phyloP scores from a whole-genome alignment of 2,329 filamentous ascomycete species.

The Chaetoscypha palmicola region DNA sequence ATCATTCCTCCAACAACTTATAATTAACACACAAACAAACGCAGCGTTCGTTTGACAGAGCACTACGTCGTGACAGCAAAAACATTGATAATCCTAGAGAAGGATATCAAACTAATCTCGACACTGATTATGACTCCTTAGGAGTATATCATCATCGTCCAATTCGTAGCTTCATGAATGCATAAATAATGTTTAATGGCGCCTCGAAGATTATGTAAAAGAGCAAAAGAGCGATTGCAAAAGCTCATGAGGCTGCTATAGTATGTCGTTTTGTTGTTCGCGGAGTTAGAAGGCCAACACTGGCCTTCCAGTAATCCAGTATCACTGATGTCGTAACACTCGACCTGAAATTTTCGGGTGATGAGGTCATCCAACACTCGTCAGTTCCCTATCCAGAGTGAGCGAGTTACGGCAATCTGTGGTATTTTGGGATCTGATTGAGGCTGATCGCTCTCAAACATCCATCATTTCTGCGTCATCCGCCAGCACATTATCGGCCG shows the following conservation, averaged over 20 bases:
- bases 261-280: constrained; percentile 17
- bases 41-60: background rate
- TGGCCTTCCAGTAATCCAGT: too few species aligned
- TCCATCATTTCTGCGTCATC: constrained; percentile 34
- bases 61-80: background rate
- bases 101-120: background rate
- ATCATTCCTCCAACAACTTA: background rate
- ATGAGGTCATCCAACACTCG: constrained; percentile 24
- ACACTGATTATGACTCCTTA: constrained; percentile 8
- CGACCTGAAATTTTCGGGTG: constrained; percentile 17
- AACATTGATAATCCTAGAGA: background rate
- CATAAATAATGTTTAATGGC: constrained; percentile 18
- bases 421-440: constrained; percentile 16
- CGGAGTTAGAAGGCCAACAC: too few species aligned
- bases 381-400: constrained; percentile 27
- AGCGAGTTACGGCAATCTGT: constrained; percentile 17
- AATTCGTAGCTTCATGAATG: constrained; percentile 27
- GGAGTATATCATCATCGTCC: constrained; percentile 19
- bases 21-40: constrained; percentile 1
- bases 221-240: constrained; percentile 13
- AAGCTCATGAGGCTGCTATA: constrained; percentile 11
- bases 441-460: too few species aligned
- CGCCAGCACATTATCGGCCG: constrained; percentile 45
- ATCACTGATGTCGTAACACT: constrained; percentile 24
- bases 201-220: constrained; percentile 23